These are phyloP conservation scores for Melanogaster broomeanus DNA, from an alignment of 768 basidiomycete species.

Conservation along the genomic window DNA sequence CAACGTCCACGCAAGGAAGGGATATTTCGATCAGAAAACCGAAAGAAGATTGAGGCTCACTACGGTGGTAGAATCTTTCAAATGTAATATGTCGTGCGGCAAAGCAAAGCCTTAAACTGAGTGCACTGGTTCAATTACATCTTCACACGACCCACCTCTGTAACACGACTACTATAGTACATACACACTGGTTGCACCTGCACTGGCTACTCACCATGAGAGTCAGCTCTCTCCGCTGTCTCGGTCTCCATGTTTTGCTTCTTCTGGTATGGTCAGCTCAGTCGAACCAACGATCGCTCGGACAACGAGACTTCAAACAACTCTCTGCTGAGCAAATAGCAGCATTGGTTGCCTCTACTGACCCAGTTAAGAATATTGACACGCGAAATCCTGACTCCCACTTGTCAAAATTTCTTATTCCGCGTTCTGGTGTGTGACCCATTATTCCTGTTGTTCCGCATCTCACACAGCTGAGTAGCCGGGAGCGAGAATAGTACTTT, in stretches of 20 bases:
- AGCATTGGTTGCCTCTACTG: conserved; percentile 52
- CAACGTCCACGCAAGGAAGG: no score
- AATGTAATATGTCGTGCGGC: no score
- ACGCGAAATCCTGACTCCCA: conserved; percentile 66
- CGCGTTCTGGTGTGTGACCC: conserved; percentile 64
- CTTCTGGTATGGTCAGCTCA: conserved; percentile 23
- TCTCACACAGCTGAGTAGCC: conserved; percentile 38
- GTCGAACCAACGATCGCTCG: conserved; percentile 33
- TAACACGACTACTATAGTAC: background rate
- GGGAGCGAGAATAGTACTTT: conserved; percentile 77
- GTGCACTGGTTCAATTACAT: no score
- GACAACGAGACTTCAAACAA: conserved; percentile 37
- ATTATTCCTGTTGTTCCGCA: background rate
- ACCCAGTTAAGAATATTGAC: conserved; percentile 72
- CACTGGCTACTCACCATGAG: conserved; percentile 13
- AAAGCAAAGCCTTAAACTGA: no score
- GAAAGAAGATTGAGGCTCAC: background rate
- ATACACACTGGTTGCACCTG: background rate
- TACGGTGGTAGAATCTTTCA: no score
- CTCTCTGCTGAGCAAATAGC: conserved; percentile 55
- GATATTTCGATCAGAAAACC: no score
- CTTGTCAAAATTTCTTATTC: conserved; percentile 83
- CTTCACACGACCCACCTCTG: conserved; percentile 14
- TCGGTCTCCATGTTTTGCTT: conserved; percentile 9
- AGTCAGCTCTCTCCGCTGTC: conserved; percentile 3